Percentiles rank a stretch among this genome's conserved stretches.
Evolutionary conservation across 768 basidiomycete species (phyloP).

Genomic region (Amanita rimosa): DNA sequence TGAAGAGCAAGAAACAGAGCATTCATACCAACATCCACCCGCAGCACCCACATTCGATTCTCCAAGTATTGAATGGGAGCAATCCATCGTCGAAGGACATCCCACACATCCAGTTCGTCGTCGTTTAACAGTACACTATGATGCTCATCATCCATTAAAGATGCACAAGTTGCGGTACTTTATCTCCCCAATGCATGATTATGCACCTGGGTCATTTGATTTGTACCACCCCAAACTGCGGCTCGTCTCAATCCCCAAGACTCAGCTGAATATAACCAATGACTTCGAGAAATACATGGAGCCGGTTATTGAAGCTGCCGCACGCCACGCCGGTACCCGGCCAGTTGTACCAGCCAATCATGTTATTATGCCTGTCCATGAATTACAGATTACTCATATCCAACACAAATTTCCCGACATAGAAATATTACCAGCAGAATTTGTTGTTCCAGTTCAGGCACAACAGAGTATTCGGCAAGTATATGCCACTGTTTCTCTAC

Average conservation of each 20-base stretch:
- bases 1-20: constrained; percentile 14
- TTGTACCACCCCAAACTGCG: constrained; percentile 37
- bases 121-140: background rate
- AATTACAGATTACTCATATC: constrained; percentile 40
- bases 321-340: constrained; percentile 22
- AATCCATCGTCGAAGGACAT: constrained; percentile 50
- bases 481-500: background rate
- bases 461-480: constrained; percentile 44
- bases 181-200: constrained; percentile 35
- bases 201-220: constrained; percentile 36
- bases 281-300: constrained; percentile 32
- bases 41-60: constrained; percentile 30
- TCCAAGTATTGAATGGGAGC: constrained; percentile 47
- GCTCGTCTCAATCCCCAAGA: constrained; percentile 32
- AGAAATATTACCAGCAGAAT: constrained; percentile 29
- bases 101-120: constrained; percentile 43
- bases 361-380: constrained; percentile 41
- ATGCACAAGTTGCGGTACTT: constrained; percentile 49
- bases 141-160: constrained; percentile 16
- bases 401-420: constrained; percentile 37
- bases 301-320: constrained; percentile 30
- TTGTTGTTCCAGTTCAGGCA: constrained; percentile 30
- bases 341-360: constrained; percentile 23
- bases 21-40: constrained; percentile 40
- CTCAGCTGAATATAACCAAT: constrained; percentile 34